These are phyloP conservation scores for Luffa acutangula DNA, from an alignment of 306 rosid genomes.

Conservation along the genomic window DNA sequence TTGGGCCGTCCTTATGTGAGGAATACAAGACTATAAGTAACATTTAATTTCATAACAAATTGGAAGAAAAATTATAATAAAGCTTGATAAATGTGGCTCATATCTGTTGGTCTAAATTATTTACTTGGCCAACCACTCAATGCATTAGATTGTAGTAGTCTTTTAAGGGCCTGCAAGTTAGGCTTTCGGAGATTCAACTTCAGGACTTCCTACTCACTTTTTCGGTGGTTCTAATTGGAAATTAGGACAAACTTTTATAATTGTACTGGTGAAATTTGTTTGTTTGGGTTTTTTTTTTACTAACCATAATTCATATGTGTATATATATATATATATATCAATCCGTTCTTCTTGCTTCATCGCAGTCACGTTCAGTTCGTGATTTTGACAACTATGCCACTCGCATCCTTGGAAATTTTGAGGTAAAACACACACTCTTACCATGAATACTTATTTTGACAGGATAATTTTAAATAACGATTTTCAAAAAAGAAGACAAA, in stretches of 20 bases:
- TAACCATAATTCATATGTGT: neutral
- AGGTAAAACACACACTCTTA: conserved; percentile 34
- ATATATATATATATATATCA: neutral
- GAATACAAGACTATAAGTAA: neutral
- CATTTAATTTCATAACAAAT: neutral
- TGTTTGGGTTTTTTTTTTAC: neutral
- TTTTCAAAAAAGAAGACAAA: neutral
- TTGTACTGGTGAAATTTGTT: neutral
- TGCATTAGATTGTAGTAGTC: neutral
- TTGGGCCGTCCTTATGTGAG: neutral
- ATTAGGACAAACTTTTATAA: neutral
- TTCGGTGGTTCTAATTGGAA: neutral
- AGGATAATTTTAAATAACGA: neutral
- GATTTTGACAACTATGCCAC: conserved; percentile 90
- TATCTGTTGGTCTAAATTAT: neutral
- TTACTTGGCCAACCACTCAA: neutral
- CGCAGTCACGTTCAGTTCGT: conserved; percentile 71
- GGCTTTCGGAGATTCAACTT: neutral
- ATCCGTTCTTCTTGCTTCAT: conserved; percentile 18
- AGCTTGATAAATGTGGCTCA: neutral
- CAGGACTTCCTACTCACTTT: neutral
- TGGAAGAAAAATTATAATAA: neutral
- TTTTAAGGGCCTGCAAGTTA: neutral
- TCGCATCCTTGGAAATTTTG: conserved; percentile 74
- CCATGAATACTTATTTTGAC: neutral